Base-by-base conservation (phyloP, 805 yeast species). In the Pichia eremophila region DNA sequence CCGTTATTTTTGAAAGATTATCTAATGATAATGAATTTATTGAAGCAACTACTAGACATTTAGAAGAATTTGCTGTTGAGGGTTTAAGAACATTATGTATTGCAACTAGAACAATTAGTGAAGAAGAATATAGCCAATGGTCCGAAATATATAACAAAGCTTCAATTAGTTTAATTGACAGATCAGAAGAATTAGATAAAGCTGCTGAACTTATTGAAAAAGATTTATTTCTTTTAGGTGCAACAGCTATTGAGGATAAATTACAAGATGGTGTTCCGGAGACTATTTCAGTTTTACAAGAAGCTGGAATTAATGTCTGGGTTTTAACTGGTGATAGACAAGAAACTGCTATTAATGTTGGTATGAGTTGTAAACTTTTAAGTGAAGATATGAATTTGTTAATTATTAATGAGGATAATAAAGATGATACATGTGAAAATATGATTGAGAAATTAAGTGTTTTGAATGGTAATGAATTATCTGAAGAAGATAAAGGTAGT, bases 241-340 rank as follows among this genome's bases (percentile, higher is more conserved):
- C 98, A 2, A 95, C 99, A 36, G 99, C 99, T 1, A 93, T 93
- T 61, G 99, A 93, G 64, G 99, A 93, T 64, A 91, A 93, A 61
- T 71, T 93, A 43, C 99, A 93, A 68, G 98, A 91, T 49, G 99
- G 97, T 39, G 99, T 93, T 19, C 98, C 99, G 2, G 99, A 93
- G 55, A 89, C 99, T 1, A 95, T 93, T 51, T 93, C 87, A 54
- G 85, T 95, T 7, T 73, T 93, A 47, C 99, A 95, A 63, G 88
- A 85, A 48, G 99, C 99, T 0, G 98, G 98, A 15, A 90, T 95
- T 54, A 91, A 89, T 63, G 79, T 93, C 17, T 93, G 99, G 99
- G 97, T 93, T 25, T 71, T 93, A 44, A 93, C 99, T 2, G 99
- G 99, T 57, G 99, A 93, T 62, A 78, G 96, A 64, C 99, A 95